Conservation (phyloP, 345 rosid species). For the Sapria himalayana region DNA sequence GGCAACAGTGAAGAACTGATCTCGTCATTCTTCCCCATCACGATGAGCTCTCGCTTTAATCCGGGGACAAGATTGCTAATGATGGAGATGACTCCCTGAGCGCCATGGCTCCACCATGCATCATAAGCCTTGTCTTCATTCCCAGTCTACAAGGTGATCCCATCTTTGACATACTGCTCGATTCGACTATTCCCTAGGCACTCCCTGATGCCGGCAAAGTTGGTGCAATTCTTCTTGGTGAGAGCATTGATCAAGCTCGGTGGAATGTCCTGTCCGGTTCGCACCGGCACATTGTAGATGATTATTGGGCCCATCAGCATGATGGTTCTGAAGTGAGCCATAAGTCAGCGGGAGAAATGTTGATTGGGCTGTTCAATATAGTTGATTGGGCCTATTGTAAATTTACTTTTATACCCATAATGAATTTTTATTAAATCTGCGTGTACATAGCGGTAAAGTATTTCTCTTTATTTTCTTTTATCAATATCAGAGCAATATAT, state of each 20-base stretch:
- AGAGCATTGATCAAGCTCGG: conserved; percentile 22
- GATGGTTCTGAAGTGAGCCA: conserved; percentile 42
- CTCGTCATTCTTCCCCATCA: conserved; percentile 34
- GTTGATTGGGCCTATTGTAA: no score
- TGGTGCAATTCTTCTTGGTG: conserved; percentile 28
- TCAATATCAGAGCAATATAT: no score
- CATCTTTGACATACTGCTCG: conserved; percentile 33
- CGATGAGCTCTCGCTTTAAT: conserved; percentile 39
- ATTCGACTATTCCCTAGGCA: conserved; percentile 55
- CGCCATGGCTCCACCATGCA: conserved; percentile 58
- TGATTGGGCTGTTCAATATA: no score
- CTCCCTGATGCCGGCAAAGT: conserved; percentile 64
- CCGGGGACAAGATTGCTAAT: conserved; percentile 59
- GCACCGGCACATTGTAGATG: conserved; percentile 62
- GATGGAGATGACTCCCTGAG: conserved; percentile 60
- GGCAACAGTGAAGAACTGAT: conserved; percentile 52
- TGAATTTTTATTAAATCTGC: no score
- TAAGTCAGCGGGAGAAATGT: no score
- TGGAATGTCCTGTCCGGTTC: conserved; percentile 76
- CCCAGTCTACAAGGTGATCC: conserved; percentile 69
- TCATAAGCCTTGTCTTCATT: conserved; percentile 80
- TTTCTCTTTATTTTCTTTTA: no score
- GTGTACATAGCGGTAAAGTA: no score
- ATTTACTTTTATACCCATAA: no score
- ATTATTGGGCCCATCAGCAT: conserved; percentile 74